phyloP scores from a whole-genome alignment of 108 stramenopile species.

The Aurantiochytrium sp. region DNA sequence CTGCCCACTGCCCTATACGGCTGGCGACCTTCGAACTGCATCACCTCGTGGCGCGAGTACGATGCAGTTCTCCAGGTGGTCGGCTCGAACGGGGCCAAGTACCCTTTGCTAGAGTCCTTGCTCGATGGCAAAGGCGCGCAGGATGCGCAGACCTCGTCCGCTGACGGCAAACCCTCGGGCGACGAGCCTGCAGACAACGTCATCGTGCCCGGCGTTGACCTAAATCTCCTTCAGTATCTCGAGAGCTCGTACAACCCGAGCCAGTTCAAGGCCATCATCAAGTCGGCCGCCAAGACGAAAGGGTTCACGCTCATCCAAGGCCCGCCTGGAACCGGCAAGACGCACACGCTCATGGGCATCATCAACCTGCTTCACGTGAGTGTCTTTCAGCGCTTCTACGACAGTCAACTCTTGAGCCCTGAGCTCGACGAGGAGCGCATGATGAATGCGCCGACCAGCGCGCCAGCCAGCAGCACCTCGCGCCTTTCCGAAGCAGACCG shows the following conservation, averaged over 20 bases:
- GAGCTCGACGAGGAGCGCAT: neutral
- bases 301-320: conserved; percentile 72
- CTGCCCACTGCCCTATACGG: neutral
- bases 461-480: no score
- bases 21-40: neutral
- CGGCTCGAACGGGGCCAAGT: neutral
- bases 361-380: conserved; percentile 79
- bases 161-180: no score
- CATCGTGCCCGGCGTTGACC: neutral
- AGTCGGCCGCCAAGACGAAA: conserved; percentile 26
- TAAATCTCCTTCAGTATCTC: neutral
- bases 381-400: conserved; percentile 52
- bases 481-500: neutral
- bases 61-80: neutral
- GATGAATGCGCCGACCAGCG: no score
- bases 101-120: neutral
- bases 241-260: conserved; percentile 14
- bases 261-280: conserved; percentile 37
- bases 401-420: conserved; percentile 37
- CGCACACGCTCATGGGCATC: conserved; percentile 84
- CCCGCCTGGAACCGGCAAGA: conserved; percentile 75
- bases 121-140: neutral
- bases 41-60: neutral
- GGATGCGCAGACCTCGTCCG: no score
- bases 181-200: neutral